A percentile compares a stretch with the other conserved stretches of the same genome.
These are phyloP conservation scores for Venturia effusa DNA, from an alignment of 2,329 filamentous ascomycete species.

Conservation along the genomic window DNA sequence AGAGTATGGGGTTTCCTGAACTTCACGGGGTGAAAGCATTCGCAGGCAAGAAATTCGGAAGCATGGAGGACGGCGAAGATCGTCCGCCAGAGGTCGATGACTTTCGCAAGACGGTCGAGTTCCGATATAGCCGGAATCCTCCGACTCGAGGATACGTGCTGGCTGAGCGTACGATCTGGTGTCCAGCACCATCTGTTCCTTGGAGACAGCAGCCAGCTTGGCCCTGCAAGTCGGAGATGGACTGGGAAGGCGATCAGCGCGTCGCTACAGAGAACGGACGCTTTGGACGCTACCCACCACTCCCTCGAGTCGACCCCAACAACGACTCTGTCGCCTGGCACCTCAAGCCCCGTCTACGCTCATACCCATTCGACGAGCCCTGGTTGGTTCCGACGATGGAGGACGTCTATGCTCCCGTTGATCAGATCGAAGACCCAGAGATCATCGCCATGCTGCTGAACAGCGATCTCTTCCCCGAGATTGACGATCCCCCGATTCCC, in stretches of 20 bases:
- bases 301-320: constrained; percentile 5
- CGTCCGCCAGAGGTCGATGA: not conserved
- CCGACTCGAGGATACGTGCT: constrained; percentile 2
- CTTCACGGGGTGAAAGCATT: not conserved
- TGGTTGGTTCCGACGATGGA: constrained; percentile 9
- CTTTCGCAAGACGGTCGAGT: not conserved
- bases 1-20: not conserved
- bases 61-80: not conserved
- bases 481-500: not conserved
- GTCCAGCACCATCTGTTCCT: not conserved
- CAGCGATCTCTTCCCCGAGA: constrained; percentile 1
- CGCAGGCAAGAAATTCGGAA: not conserved
- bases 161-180: constrained; percentile 7
- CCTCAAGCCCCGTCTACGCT: not conserved
- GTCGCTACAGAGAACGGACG: constrained; percentile 10
- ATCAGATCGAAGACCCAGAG: constrained; percentile 6
- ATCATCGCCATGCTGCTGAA: constrained; percentile 2
- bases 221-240: constrained; percentile 6
- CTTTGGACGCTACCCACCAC: constrained; percentile 7
- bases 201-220: constrained; percentile 1
- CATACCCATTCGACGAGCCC: constrained; percentile 4
- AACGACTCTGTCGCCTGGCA: constrained; percentile 4
- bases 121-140: constrained; percentile 2
- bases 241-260: constrained; percentile 11
- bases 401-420: constrained; percentile 4